These are phyloP conservation scores for Ophiostoma populinum DNA, from an alignment of 2,329 filamentous ascomycete genomes.

Conservation along the genomic window DNA sequence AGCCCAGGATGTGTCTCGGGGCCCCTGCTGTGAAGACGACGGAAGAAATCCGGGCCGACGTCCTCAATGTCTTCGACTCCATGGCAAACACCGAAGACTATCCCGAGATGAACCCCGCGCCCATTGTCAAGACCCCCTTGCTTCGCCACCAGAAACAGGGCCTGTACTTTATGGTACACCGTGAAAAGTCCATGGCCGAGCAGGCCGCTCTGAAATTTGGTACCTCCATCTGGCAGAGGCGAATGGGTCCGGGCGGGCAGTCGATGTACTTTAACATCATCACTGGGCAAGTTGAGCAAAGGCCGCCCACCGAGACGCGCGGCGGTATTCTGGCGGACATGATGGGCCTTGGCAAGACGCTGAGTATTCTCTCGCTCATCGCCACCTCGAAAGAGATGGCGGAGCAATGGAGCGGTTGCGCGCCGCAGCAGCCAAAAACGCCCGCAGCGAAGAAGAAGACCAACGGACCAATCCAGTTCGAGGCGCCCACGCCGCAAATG, in stretches of 20 bases:
- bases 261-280: slow-evolving; percentile 68
- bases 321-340: slow-evolving; percentile 69
- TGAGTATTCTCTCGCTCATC: slow-evolving; percentile 71
- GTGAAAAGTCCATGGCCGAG: slow-evolving; percentile 50
- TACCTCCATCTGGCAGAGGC: slow-evolving; percentile 62
- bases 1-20: background rate
- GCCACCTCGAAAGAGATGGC: slow-evolving; percentile 47
- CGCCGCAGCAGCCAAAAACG: slow-evolving; percentile 32
- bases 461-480: slow-evolving; percentile 16
- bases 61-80: slow-evolving; percentile 75
- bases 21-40: slow-evolving; percentile 34
- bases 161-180: slow-evolving; percentile 66
- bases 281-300: slow-evolving; percentile 46
- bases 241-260: slow-evolving; percentile 30
- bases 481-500: slow-evolving; percentile 23
- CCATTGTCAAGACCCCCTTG: slow-evolving; percentile 46
- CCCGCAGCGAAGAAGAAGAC: slow-evolving; percentile 23
- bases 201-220: slow-evolving; percentile 40
- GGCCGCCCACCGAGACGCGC: slow-evolving; percentile 46
- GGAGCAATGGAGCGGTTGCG: slow-evolving; percentile 36
- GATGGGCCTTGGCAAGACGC: slow-evolving; percentile 77
- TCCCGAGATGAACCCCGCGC: slow-evolving; percentile 50
- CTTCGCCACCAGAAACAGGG: slow-evolving; percentile 83
- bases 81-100: slow-evolving; percentile 61
- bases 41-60: slow-evolving; percentile 74